These are phyloP conservation scores for Erysimum pusillum DNA, from an alignment of 441 rosid species.

Conservation along the genomic window DNA sequence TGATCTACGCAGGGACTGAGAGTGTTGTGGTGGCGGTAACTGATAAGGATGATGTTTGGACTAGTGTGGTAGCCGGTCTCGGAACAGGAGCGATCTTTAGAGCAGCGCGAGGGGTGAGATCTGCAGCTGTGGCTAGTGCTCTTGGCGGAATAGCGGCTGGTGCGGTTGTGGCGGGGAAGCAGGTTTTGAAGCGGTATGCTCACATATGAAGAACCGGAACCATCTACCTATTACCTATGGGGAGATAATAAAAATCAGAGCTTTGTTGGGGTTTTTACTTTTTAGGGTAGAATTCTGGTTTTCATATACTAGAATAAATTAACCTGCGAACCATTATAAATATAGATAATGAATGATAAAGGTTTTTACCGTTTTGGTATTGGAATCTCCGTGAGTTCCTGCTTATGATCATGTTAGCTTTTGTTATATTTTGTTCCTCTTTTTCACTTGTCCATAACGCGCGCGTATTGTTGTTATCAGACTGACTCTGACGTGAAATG, in stretches of 20 bases:
- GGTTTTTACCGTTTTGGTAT: constrained; percentile 20
- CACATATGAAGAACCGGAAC: constrained; percentile 74
- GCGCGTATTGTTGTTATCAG: constrained; percentile 11
- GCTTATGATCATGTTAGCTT: constrained; percentile 1
- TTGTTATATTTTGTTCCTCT: background rate
- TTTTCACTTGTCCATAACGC: background rate
- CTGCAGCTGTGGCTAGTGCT: constrained; percentile 96
- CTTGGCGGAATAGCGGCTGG: constrained; percentile 89
- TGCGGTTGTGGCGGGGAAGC: constrained; percentile 78
- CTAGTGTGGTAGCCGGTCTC: constrained; percentile 86
- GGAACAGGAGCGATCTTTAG: constrained; percentile 86
- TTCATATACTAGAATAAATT: background rate
- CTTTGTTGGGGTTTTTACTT: constrained; percentile 32
- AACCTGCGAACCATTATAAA: constrained; percentile 13
- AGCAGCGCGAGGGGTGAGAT: constrained; percentile 93
- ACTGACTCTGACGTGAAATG: constrained; percentile 1
- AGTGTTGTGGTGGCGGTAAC: constrained; percentile 70
- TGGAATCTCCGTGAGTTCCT: constrained; percentile 26
- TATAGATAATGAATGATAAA: constrained; percentile 7
- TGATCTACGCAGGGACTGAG: constrained; percentile 79
- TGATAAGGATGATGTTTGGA: constrained; percentile 90
- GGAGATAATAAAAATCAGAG: constrained; percentile 69
- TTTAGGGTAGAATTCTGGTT: constrained; percentile 30
- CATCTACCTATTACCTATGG: constrained; percentile 67
- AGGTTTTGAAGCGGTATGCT: constrained; percentile 74